Evolutionary conservation across 768 basidiomycete genomes (phyloP).

Genomic region (Clitopilus passeckerianus): DNA sequence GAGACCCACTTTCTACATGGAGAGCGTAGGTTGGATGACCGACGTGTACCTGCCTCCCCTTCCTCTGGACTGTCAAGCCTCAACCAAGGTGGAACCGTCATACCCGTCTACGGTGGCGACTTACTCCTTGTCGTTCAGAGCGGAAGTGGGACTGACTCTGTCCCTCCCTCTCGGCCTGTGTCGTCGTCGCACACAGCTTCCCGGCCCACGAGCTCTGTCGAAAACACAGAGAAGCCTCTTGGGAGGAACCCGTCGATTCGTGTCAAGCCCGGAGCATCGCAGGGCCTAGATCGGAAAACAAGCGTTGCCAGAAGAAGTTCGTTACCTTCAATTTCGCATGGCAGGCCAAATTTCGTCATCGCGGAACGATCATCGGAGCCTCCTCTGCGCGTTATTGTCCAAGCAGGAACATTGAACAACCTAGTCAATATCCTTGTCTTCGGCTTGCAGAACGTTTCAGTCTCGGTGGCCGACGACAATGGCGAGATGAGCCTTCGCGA

Average conservation of each 20-base stretch:
- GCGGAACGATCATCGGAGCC: slow-evolving; percentile 65
- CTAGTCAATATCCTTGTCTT: slow-evolving; percentile 74
- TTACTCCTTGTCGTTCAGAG: slow-evolving; percentile 65
- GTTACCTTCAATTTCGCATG: slow-evolving; percentile 66
- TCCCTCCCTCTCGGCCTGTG: slow-evolving; percentile 45
- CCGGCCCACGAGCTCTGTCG: slow-evolving; percentile 63
- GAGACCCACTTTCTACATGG: slow-evolving; percentile 61
- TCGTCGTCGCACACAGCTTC: slow-evolving; percentile 63
- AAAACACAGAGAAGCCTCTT: slow-evolving; percentile 42
- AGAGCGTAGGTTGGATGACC: slow-evolving; percentile 33
- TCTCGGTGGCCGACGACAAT: slow-evolving; percentile 82
- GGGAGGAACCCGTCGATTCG: slow-evolving; percentile 71
- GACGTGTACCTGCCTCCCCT: slow-evolving; percentile 26
- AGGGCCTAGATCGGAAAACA: slow-evolving; percentile 70
- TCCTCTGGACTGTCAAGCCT: slow-evolving; percentile 14
- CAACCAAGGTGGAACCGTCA: slow-evolving; percentile 59
- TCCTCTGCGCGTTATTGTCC: slow-evolving; percentile 70
- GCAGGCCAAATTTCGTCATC: slow-evolving; percentile 47
- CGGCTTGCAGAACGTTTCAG: slow-evolving; percentile 71
- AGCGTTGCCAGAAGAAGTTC: slow-evolving; percentile 74
- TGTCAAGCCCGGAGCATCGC: slow-evolving; percentile 65
- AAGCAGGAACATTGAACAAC: slow-evolving; percentile 72
- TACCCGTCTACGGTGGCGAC: slow-evolving; percentile 73
- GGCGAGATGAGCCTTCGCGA: slow-evolving; percentile 78
- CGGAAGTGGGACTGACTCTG: slow-evolving; percentile 40